A percentile compares a stretch with the other conserved stretches of the same genome.
Conservation (phyloP, 116 monocot species). For the Trichopus zeylanicus region DNA sequence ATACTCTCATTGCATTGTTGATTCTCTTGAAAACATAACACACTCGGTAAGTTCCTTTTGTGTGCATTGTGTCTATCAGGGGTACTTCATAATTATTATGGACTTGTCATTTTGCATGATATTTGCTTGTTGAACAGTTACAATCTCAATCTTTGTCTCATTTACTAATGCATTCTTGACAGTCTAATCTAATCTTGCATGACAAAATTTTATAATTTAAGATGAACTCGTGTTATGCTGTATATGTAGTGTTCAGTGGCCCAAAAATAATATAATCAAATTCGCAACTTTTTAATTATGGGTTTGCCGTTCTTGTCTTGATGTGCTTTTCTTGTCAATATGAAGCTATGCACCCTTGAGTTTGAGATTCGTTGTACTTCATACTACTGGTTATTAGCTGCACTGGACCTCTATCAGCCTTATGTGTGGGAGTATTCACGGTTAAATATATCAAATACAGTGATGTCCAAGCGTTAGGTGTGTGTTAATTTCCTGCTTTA, state of each 20-base stretch:
- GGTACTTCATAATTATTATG: no score
- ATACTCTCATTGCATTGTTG: conserved; percentile 95
- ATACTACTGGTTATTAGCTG: conserved; percentile 88
- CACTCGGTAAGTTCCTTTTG: conserved; percentile 56
- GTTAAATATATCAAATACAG: conserved; percentile 86
- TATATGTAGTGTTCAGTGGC: no score
- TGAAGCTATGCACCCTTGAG: conserved; percentile 91
- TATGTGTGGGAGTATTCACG: conserved; percentile 99
- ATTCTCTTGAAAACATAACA: conserved; percentile 98
- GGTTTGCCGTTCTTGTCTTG: no score
- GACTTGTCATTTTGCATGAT: no score
- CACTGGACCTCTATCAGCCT: conserved; percentile 78
- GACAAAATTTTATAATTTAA: no score
- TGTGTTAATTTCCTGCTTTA: neutral
- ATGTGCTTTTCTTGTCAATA: conserved; percentile 1
- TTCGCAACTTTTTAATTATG: no score
- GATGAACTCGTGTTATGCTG: no score
- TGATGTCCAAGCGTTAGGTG: conserved; percentile 98
- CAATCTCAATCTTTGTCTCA: no score
- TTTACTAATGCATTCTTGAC: no score
- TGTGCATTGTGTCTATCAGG: neutral
- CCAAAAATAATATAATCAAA: no score
- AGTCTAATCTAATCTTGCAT: no score
- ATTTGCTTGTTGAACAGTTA: no score
- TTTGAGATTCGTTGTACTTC: conserved; percentile 96